Base-by-base conservation (phyloP, 306 rosid genomes). In the Citrullus amarus region DNA sequence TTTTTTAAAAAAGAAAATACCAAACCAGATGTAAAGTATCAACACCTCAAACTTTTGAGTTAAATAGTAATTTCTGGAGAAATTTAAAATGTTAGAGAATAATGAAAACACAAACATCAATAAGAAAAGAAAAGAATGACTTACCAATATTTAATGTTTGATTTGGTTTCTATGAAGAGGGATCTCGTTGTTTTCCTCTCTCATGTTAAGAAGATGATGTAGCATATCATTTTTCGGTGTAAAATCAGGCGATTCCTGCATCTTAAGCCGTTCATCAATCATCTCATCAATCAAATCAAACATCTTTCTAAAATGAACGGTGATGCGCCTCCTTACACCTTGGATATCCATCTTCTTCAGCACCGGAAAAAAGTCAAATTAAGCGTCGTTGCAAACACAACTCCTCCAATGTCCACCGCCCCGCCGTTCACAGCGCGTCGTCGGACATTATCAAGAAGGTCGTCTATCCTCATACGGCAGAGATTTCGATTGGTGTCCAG, bases 261-360 rank as follows among this genome's bases (percentile, higher is more conserved):
- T 74, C 43, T 82, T 71, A 78, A 81, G 43, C 13, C 93, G 77
- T 72, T 87, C 83, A 60, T 80, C 75, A 3, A 91, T 87, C 70
- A 88, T 86, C 55, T 58, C 68, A 0, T 89, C 84, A 20, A 87
- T 92, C 36, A 91, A 79, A 53, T 28, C 36, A 0, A 89, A 0
- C 14, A 93, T 92, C 41, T 83, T 86, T 0, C 90, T 88, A 55
- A 89, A 78, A 41, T 89, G 92, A 44, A 86, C 84, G n/a, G 83
- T 68, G 90, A 86, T 88, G 50, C 81, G 90, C n/a, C 70, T 82
- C 78, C 79, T 85, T 13, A 89, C 8, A 0, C 93, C 92, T 60
- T 89, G 89, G 0, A 81, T 86, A 51, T 91, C 93, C 68, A 86
- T 13, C 91, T 86, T 79, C 81, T 81, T 38, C 20, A 89, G 69